These are phyloP conservation scores for Avicennia marina DNA, from an alignment of 257 asterid species.

Conservation along the genomic window DNA sequence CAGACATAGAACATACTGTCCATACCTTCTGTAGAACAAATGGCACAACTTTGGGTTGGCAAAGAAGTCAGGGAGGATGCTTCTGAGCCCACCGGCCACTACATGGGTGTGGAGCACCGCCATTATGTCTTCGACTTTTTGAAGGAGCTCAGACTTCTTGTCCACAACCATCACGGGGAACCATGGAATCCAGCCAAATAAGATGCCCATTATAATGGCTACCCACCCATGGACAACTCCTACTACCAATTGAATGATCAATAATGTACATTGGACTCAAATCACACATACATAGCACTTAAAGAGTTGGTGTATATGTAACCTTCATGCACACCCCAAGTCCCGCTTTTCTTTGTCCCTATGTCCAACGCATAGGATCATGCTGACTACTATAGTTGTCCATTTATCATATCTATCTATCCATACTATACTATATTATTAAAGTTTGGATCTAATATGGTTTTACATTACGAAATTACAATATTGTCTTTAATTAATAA, in stretches of 20 bases:
- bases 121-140: conserved; percentile 75
- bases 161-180: conserved; percentile 81
- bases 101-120: conserved; percentile 81
- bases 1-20: conserved; percentile 40
- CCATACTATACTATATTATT: no score
- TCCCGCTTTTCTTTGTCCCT: no score
- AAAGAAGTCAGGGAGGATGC: conserved; percentile 59
- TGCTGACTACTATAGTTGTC: no score
- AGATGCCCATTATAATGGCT: conserved; percentile 64
- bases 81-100: conserved; percentile 64
- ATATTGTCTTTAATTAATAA: no score
- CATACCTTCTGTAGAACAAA: conserved; percentile 36
- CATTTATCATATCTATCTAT: no score
- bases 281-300: no score
- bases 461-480: no score
- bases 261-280: background rate
- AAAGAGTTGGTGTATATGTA: no score
- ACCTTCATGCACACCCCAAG: no score
- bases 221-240: conserved; percentile 83
- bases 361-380: no score
- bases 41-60: conserved; percentile 51
- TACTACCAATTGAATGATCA: no score
- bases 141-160: conserved; percentile 62
- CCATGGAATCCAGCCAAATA: conserved; percentile 82
- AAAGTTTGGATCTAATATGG: no score